These are phyloP conservation scores for Citrus reticulata DNA, from an alignment of 345 rosid genomes.

Conservation along the genomic window DNA sequence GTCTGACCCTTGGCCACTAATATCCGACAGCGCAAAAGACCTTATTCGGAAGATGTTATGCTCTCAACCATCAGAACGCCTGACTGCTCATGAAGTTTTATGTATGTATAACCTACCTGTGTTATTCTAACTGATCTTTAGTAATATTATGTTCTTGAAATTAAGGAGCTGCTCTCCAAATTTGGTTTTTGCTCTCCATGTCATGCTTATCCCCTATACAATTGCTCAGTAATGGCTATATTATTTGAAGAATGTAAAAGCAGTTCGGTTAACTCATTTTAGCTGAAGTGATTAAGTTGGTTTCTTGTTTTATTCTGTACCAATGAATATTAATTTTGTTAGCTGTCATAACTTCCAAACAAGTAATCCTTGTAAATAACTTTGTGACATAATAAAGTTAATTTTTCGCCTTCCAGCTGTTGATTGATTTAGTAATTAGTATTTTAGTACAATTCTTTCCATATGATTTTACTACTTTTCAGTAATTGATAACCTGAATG, in stretches of 20 bases:
- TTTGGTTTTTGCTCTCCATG: background rate
- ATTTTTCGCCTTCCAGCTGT: background rate
- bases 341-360: background rate
- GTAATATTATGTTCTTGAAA: background rate
- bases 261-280: background rate
- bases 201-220: background rate
- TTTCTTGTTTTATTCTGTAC: background rate
- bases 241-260: background rate
- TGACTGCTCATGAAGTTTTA: conserved; percentile 95
- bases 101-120: conserved; percentile 47
- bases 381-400: background rate
- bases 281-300: background rate
- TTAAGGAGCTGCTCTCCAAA: conserved; percentile 1
- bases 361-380: background rate
- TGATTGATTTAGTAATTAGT: background rate
- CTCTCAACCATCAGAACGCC: conserved; percentile 66
- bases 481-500: background rate
- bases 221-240: background rate
- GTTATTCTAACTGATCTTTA: background rate
- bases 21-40: conserved; percentile 88
- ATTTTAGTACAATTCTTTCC: background rate
- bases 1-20: conserved; percentile 95
- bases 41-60: conserved; percentile 83
- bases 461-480: background rate
- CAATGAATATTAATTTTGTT: background rate